Percentiles rank a stretch among this genome's conserved stretches.
Conservation (phyloP, 2,329 filamentous ascomycete genomes). For the Chrysosporium queenslandicum region DNA sequence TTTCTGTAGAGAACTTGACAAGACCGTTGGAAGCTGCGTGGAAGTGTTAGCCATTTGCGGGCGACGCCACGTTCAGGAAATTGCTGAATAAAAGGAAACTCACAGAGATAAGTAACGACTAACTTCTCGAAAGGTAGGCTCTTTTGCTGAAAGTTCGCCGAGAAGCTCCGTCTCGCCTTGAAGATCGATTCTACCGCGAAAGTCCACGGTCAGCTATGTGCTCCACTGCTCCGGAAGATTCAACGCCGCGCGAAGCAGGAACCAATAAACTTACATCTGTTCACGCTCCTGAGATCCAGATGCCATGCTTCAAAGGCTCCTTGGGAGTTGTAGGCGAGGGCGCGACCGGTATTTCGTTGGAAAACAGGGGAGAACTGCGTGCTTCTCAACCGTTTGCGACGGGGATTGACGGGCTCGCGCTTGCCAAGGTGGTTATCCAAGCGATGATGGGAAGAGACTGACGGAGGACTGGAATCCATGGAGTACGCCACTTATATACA, state of each 20-base stretch:
- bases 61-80: not conserved
- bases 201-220: not conserved
- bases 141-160: constrained; percentile 41
- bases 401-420: not conserved
- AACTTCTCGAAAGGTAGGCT: constrained; percentile 43
- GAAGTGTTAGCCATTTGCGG: not conserved
- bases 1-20: constrained; percentile 64
- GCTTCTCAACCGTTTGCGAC: constrained; percentile 9
- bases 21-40: constrained; percentile 55
- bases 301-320: constrained; percentile 9
- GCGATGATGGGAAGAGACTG: constrained; percentile 3
- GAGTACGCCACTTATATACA: not conserved
- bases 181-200: constrained; percentile 16
- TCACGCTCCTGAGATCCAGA: constrained; percentile 1
- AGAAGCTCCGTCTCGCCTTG: constrained; percentile 42
- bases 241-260: not conserved
- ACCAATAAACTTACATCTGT: not conserved
- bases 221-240: not conserved
- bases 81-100: not conserved
- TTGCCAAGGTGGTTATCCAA: constrained; percentile 10
- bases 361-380: not conserved
- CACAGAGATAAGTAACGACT: constrained; percentile 32
- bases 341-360: not conserved
- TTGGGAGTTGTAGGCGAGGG: not conserved
- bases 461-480: constrained; percentile 11